Evolutionary conservation across 768 basidiomycete genomes (phyloP).

Genomic region (Tricholoma hemisulphureum): DNA sequence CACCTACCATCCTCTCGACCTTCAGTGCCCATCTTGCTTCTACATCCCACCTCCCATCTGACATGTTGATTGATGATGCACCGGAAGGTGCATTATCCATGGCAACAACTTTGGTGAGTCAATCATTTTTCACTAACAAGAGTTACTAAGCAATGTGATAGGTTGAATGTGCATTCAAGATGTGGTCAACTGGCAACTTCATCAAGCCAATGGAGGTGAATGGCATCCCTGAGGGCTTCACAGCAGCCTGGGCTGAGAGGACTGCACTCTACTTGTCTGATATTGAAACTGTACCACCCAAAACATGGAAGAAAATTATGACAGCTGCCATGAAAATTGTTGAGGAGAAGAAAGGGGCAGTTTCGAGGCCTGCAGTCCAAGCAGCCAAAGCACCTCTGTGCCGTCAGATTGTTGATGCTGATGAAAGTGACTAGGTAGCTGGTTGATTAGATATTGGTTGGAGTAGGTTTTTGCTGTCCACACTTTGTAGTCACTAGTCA

Average conservation of each 20-base stretch:
- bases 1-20: background rate
- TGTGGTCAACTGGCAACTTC: constrained; percentile 3
- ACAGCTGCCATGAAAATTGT: background rate
- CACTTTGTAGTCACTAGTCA: background rate
- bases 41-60: background rate
- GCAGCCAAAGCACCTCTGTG: background rate
- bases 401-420: background rate
- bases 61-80: background rate
- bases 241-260: background rate
- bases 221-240: background rate
- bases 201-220: background rate
- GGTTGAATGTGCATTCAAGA: constrained; percentile 3
- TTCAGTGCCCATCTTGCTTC: constrained; percentile 1
- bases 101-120: constrained; percentile 4
- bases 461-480: background rate
- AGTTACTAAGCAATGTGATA: constrained; percentile 2
- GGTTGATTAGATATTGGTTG: background rate
- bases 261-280: constrained; percentile 2
- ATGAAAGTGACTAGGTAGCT: constrained; percentile 4
- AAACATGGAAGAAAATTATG: constrained; percentile 5
- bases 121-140: background rate
- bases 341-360: background rate
- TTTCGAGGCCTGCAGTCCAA: background rate
- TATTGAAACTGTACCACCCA: background rate
- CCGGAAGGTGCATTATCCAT: constrained; percentile 5